Percentiles rank a stretch among this genome's conserved stretches.
These are phyloP conservation scores for Eruca vesicaria DNA, from an alignment of 441 rosid genomes.

Conservation along the genomic window DNA sequence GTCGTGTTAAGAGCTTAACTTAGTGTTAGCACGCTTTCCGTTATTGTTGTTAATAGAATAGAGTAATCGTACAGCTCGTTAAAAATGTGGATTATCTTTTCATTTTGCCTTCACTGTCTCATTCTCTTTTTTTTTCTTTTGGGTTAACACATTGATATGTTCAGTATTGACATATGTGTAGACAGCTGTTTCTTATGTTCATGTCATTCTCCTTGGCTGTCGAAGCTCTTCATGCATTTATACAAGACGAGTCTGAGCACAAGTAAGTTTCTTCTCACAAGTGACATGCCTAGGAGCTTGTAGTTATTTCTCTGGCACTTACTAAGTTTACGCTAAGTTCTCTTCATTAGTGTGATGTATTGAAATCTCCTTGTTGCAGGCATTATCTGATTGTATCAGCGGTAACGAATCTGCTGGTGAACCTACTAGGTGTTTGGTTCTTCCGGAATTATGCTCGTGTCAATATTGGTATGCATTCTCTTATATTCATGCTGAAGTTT, in stretches of 20 bases:
- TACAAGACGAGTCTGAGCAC: constrained; percentile 98
- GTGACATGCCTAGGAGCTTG: constrained; percentile 6
- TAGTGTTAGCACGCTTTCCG: not conserved
- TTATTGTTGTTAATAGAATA: constrained; percentile 17
- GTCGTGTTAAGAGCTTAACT: not conserved
- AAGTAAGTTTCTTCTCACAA: constrained; percentile 53
- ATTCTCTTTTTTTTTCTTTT: constrained; percentile 3
- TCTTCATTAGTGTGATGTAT: not conserved
- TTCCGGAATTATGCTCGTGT: constrained; percentile 93
- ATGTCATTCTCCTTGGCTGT: constrained; percentile 96
- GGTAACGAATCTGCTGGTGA: constrained; percentile 84
- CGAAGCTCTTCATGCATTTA: constrained; percentile 98
- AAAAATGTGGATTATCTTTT: not conserved
- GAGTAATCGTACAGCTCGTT: not conserved
- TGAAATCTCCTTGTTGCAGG: constrained; percentile 46
- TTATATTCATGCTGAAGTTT: constrained; percentile 6
- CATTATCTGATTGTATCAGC: constrained; percentile 97
- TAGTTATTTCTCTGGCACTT: not conserved
- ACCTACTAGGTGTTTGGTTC: constrained; percentile 96
- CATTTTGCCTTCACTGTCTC: not conserved
- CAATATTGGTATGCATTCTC: constrained; percentile 62
- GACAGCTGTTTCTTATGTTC: constrained; percentile 99
- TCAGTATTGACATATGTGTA: constrained; percentile 70
- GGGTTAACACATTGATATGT: constrained; percentile 47
- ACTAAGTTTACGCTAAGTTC: not conserved